Evolutionary conservation across 208 protist genomes (phyloP).

Genomic region (Porcisia deanei): DNA sequence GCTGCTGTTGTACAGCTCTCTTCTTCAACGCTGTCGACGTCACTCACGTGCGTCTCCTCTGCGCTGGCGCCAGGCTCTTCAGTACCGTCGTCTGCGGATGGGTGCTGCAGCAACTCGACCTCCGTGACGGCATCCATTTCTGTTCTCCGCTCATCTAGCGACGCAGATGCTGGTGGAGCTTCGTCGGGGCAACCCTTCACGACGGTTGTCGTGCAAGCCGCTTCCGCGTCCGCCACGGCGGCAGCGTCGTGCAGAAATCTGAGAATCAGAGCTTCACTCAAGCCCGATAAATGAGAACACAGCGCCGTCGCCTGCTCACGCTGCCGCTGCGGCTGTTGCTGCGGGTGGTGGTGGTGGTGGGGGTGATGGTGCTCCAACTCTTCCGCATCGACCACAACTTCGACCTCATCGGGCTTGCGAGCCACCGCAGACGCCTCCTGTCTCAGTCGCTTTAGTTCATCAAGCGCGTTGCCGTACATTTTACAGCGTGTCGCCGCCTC

Average conservation of each 20-base stretch:
- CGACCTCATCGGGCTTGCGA: background rate
- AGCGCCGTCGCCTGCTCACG: background rate
- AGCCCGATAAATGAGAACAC: background rate
- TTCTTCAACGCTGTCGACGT: background rate
- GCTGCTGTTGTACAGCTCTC: background rate
- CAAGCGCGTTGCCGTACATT: background rate
- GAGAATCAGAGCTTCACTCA: constrained; percentile 3
- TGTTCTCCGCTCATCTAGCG: background rate
- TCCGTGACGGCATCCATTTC: background rate
- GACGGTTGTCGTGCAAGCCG: background rate
- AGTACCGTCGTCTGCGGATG: background rate
- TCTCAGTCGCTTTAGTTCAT: background rate
- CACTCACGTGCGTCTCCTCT: background rate
- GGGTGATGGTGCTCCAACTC: background rate
- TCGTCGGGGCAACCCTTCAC: background rate
- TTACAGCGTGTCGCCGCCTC: background rate
- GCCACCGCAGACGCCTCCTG: background rate
- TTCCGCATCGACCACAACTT: no score
- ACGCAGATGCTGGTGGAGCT: background rate
- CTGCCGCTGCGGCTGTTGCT: background rate
- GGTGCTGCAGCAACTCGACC: background rate
- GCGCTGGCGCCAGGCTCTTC: background rate
- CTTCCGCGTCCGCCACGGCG: background rate
- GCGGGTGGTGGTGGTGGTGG: no score
- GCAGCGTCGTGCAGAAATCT: constrained; percentile 5